phyloP scores from a whole-genome alignment of 768 basidiomycete genomes.

The Pisolithus tinctorius region DNA sequence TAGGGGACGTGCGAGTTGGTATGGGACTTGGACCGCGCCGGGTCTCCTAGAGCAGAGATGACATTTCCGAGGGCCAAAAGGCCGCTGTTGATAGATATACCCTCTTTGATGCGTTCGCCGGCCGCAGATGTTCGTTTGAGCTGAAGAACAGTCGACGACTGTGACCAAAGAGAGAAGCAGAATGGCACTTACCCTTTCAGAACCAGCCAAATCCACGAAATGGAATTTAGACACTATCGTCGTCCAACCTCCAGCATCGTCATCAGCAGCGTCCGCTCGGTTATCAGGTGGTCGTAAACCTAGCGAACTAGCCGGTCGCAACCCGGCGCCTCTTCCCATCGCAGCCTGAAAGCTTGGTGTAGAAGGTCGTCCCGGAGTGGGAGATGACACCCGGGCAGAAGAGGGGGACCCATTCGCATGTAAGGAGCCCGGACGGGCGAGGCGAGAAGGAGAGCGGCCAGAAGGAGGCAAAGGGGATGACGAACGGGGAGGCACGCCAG shows the following conservation, averaged over 20 bases:
- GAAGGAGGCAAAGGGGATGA: constrained; percentile 70
- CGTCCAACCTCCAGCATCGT: constrained; percentile 76
- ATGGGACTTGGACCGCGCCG: constrained; percentile 75
- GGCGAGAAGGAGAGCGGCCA: constrained; percentile 70
- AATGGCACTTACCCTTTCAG: constrained; percentile 67
- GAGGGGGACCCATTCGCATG: constrained; percentile 38
- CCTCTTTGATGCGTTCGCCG: constrained; percentile 96
- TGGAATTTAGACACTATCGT: constrained; percentile 95
- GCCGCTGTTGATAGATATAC: constrained; percentile 98
- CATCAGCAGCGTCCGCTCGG: constrained; percentile 37
- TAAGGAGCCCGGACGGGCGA: constrained; percentile 78
- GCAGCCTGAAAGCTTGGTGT: constrained; percentile 77
- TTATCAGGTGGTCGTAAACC: constrained; percentile 54
- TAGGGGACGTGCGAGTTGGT: constrained; percentile 91
- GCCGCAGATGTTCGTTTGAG: constrained; percentile 94
- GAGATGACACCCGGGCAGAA: constrained; percentile 54
- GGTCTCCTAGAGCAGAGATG: constrained; percentile 95
- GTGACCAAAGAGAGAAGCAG: background rate
- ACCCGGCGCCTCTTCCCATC: constrained; percentile 57
- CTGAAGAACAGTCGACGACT: constrained; percentile 33
- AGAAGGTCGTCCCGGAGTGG: constrained; percentile 68
- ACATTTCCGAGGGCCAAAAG: constrained; percentile 96
- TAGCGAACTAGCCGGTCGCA: constrained; percentile 78
- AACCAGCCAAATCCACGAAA: constrained; percentile 96
- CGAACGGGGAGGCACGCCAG: constrained; percentile 62